These are phyloP conservation scores for Viridothelium virens DNA, from an alignment of 495 filamentous ascomycete species.

Conservation along the genomic window DNA sequence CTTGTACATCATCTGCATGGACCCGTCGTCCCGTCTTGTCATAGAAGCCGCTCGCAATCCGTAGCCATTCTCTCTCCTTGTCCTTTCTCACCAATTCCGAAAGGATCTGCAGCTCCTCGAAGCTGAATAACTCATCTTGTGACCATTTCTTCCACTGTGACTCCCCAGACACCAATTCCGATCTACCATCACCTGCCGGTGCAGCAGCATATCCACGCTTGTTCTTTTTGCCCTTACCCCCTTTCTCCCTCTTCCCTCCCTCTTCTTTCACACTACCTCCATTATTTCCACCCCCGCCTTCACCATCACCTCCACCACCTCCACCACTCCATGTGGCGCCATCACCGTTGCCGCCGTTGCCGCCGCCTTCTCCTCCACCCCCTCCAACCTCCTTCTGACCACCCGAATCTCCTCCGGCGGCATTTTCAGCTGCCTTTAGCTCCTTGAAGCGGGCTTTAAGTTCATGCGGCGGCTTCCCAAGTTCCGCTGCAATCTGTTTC, in stretches of 20 bases:
- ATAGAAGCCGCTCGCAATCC: constrained; percentile 27
- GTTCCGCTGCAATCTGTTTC: constrained; percentile 19
- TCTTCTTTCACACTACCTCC: constrained; percentile 17
- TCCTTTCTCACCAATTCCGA: constrained; percentile 27
- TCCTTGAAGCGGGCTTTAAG: constrained; percentile 18
- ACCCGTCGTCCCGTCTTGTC: constrained; percentile 31
- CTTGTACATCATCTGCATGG: constrained; percentile 28
- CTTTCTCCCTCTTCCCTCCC: constrained; percentile 16
- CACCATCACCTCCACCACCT: constrained; percentile 12
- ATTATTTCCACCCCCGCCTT: background rate
- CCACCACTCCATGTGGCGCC: constrained; percentile 3
- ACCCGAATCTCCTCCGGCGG: background rate
- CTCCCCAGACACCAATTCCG: constrained; percentile 18
- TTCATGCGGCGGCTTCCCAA: constrained; percentile 15
- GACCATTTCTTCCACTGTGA: constrained; percentile 18
- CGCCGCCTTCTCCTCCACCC: constrained; percentile 13
- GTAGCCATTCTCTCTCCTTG: constrained; percentile 24
- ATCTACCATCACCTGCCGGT: constrained; percentile 8
- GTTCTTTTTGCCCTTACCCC: constrained; percentile 21
- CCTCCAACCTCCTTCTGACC: constrained; percentile 9
- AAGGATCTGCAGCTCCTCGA: constrained; percentile 28
- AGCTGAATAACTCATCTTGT: constrained; percentile 22
- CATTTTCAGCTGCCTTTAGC: constrained; percentile 9
- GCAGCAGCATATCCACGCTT: background rate
- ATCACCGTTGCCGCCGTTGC: constrained; percentile 9